Conservation (phyloP, 2,329 filamentous ascomycete genomes). For the Neodidymelliopsis sp. region DNA sequence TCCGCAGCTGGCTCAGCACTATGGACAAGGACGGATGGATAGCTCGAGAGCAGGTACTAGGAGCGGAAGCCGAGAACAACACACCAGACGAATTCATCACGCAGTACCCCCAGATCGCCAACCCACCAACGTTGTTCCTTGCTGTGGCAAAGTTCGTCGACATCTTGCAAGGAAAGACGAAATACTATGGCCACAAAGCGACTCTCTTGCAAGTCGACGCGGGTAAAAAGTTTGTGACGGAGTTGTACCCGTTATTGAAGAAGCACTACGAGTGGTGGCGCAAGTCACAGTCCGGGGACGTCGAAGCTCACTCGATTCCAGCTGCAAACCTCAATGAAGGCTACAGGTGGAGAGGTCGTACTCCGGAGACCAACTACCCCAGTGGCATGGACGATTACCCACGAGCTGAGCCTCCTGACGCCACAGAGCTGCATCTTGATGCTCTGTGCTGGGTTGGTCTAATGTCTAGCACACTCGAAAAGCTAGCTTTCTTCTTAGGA, state of each 20-base stretch:
- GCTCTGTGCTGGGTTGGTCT: slow-evolving; percentile 95
- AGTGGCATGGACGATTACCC: slow-evolving; percentile 96
- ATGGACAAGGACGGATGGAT: slow-evolving; percentile 99
- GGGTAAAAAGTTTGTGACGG: slow-evolving; percentile 73
- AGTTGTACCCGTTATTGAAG: slow-evolving; percentile 85
- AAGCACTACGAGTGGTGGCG: slow-evolving; percentile 94
- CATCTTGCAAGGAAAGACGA: slow-evolving; percentile 39
- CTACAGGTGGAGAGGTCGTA: slow-evolving; percentile 91
- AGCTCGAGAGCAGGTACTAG: slow-evolving; percentile 90
- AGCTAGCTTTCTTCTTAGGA: slow-evolving; percentile 76
- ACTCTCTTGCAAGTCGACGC: slow-evolving; percentile 67
- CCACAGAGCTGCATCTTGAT: slow-evolving; percentile 90
- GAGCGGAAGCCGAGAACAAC: slow-evolving; percentile 86
- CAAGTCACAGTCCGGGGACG: slow-evolving; percentile 82
- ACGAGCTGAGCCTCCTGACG: slow-evolving; percentile 86
- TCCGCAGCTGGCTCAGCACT: slow-evolving; percentile 91
- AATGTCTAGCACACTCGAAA: slow-evolving; percentile 81
- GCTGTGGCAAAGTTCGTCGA: slow-evolving; percentile 82
- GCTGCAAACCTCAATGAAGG: slow-evolving; percentile 68
- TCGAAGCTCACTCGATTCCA: slow-evolving; percentile 37
- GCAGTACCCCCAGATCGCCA: slow-evolving; percentile 95
- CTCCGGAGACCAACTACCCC: slow-evolving; percentile 80
- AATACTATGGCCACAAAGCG: slow-evolving; percentile 63
- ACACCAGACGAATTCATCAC: slow-evolving; percentile 88
- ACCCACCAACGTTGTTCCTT: slow-evolving; percentile 91